Conservation (phyloP, 352 stramenopile species). For the Globisporangium radiosum region DNA sequence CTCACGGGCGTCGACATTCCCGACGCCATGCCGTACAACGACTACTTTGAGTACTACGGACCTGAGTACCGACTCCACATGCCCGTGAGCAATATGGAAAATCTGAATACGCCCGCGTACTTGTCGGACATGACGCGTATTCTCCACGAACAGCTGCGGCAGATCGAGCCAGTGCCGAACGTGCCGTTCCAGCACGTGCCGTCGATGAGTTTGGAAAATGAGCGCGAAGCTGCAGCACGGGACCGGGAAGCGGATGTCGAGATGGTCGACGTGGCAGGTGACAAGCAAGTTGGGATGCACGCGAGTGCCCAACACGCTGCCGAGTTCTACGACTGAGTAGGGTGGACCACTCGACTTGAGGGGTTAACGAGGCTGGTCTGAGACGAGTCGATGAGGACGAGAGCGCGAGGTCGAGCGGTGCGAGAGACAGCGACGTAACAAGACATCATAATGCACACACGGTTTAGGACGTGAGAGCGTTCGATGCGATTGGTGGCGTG, state of each 20-base stretch:
- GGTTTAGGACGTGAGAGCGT: too few relatives aligned
- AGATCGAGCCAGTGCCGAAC: conserved; percentile 94
- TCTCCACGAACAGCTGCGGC: conserved; percentile 93
- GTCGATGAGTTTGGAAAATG: conserved; percentile 30
- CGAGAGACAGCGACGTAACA: neutral
- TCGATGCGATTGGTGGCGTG: too few relatives aligned
- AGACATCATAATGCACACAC: too few relatives aligned
- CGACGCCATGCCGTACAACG: conserved; percentile 98
- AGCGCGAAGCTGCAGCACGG: conserved; percentile 23
- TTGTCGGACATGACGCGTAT: conserved; percentile 84
- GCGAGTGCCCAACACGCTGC: conserved; percentile 48
- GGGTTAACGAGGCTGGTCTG: too few relatives aligned
- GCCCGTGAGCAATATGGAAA: conserved; percentile 94
- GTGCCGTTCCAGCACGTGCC: conserved; percentile 93
- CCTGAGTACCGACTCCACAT: conserved; percentile 98
- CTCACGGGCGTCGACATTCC: conserved; percentile 87
- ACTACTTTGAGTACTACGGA: conserved; percentile 99
- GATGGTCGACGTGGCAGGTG: conserved; percentile 64
- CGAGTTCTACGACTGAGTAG: conserved; percentile 77
- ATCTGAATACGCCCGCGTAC: conserved; percentile 94
- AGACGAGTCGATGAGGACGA: too few relatives aligned
- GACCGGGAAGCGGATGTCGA: conserved; percentile 57
- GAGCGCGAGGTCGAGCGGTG: neutral
- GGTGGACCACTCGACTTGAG: too few relatives aligned
- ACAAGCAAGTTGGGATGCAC: conserved; percentile 45